A percentile compares a stretch with the other conserved stretches of the same genome.
Evolutionary conservation across 768 basidiomycete species (phyloP).

Genomic region (Suillus occidentalis): DNA sequence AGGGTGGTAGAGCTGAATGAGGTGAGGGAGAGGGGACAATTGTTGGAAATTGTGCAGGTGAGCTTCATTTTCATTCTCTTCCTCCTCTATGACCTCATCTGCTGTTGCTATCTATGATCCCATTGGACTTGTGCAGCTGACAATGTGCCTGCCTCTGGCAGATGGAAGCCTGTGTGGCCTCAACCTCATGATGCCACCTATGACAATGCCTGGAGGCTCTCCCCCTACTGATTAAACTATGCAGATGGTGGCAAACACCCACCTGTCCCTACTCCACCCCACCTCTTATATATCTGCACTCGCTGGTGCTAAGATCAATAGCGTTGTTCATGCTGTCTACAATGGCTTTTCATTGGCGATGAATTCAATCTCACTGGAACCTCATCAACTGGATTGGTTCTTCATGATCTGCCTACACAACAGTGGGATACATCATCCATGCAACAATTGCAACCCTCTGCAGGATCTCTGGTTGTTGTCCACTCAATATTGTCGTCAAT

Average conservation of each 20-base stretch:
- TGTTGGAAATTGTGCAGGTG: no score
- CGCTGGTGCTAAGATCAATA: conserved; percentile 61
- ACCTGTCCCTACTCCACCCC: no score
- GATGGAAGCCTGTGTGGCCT: no score
- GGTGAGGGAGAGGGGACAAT: no score
- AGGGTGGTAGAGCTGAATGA: no score
- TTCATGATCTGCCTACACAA: conserved; percentile 71
- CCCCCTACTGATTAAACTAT: no score
- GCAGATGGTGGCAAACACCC: no score
- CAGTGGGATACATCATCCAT: conserved; percentile 61
- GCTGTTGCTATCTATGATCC: conserved; percentile 75
- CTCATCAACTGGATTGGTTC: conserved; percentile 65
- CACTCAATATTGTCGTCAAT: conserved; percentile 67
- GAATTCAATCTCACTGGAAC: conserved; percentile 67
- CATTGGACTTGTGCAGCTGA: conserved; percentile 5
- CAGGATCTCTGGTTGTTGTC: conserved; percentile 61
- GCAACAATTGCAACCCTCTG: conserved; percentile 57
- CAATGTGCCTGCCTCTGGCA: no score
- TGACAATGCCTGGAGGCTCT: no score
- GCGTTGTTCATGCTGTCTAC: conserved; percentile 74
- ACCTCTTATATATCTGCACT: conserved; percentile 53
- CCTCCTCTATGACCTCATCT: conserved; percentile 42
- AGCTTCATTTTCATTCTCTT: conserved; percentile 72
- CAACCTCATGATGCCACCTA: no score
- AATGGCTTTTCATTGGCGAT: conserved; percentile 80